Evolutionary conservation across 2,329 filamentous ascomycete genomes (phyloP).

Genomic region (Monilinia aucupariae): DNA sequence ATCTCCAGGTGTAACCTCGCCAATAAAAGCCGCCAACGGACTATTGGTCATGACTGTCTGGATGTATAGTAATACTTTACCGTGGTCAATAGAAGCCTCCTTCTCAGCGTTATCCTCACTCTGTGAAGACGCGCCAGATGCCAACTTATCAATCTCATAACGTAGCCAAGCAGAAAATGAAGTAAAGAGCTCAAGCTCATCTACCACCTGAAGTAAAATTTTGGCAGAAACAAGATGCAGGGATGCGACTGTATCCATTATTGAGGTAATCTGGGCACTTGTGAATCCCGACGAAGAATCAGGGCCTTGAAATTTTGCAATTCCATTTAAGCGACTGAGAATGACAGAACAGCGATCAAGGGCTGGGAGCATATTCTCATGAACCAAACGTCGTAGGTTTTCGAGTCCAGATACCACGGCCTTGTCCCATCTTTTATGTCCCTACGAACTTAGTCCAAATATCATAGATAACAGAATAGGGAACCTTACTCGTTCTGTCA

Average conservation of each 20-base stretch:
- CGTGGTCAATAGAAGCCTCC: slow-evolving; percentile 68
- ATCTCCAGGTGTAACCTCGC: slow-evolving; percentile 45
- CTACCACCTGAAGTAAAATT: slow-evolving; percentile 63
- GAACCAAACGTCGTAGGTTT: slow-evolving; percentile 68
- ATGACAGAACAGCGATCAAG: slow-evolving; percentile 78
- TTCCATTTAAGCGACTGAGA: slow-evolving; percentile 73
- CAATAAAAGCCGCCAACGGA: slow-evolving; percentile 58
- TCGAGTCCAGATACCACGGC: slow-evolving; percentile 73
- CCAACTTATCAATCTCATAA: slow-evolving; percentile 73
- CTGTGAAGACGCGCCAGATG: slow-evolving; percentile 53
- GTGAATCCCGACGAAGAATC: slow-evolving; percentile 63
- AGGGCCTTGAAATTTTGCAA: slow-evolving; percentile 72
- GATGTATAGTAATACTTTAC: slow-evolving; percentile 72
- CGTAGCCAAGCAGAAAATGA: slow-evolving; percentile 81
- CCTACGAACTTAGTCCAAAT: slow-evolving; percentile 44
- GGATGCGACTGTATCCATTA: slow-evolving; percentile 67
- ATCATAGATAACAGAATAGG: background rate
- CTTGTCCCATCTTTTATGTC: slow-evolving; percentile 93
- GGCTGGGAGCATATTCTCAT: slow-evolving; percentile 84
- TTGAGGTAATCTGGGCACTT: slow-evolving; percentile 54
- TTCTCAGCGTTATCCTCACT: slow-evolving; percentile 71
- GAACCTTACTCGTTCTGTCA: slow-evolving; percentile 65
- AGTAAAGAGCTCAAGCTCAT: slow-evolving; percentile 71
- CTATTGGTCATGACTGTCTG: slow-evolving; percentile 62
- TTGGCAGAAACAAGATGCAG: slow-evolving; percentile 72